Percentiles rank a stretch among this genome's conserved stretches.
Conservation (phyloP, 352 stramenopile genomes). For the Globisporangium perplexum region DNA sequence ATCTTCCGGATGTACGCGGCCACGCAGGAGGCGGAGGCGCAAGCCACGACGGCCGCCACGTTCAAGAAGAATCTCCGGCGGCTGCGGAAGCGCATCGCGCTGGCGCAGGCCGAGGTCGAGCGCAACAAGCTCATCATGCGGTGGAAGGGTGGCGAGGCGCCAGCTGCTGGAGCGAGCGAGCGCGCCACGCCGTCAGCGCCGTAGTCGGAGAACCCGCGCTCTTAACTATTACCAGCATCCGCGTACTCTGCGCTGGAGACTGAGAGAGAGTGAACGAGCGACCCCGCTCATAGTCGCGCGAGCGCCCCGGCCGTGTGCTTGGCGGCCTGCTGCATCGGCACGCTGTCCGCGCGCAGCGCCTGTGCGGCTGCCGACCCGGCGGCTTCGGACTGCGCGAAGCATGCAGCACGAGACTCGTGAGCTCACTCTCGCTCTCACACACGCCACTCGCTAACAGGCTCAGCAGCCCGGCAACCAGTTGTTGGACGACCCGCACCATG, state of each 20-base stretch:
- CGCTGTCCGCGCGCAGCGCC: conserved; percentile 57
- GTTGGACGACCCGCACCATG: conserved; percentile 55
- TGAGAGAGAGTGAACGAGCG: too few relatives aligned
- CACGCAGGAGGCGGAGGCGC: conserved; percentile 30
- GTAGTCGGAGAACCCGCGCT: not conserved
- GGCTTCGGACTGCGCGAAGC: conserved; percentile 49
- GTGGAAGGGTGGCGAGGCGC: conserved; percentile 29
- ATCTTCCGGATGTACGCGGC: conserved; percentile 46
- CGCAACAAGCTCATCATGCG: conserved; percentile 35
- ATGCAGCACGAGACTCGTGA: not conserved
- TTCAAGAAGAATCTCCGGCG: conserved; percentile 63
- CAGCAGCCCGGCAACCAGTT: too few relatives aligned
- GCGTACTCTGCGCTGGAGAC: too few relatives aligned
- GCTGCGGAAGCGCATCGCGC: conserved; percentile 38
- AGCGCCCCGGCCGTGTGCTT: conserved; percentile 69
- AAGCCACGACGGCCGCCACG: conserved; percentile 41
- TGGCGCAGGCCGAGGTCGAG: conserved; percentile 32
- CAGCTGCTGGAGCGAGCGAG: not conserved
- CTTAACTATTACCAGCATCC: conserved; percentile 6
- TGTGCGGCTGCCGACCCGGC: conserved; percentile 50
- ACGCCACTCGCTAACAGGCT: too few relatives aligned
- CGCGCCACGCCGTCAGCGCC: not conserved
- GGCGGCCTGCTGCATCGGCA: conserved; percentile 67
- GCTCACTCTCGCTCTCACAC: too few relatives aligned
- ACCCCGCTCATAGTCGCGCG: conserved; percentile 46